Evolutionary conservation across 2,329 filamentous ascomycete species (phyloP).

Genomic region (Penicillium occitanis): DNA sequence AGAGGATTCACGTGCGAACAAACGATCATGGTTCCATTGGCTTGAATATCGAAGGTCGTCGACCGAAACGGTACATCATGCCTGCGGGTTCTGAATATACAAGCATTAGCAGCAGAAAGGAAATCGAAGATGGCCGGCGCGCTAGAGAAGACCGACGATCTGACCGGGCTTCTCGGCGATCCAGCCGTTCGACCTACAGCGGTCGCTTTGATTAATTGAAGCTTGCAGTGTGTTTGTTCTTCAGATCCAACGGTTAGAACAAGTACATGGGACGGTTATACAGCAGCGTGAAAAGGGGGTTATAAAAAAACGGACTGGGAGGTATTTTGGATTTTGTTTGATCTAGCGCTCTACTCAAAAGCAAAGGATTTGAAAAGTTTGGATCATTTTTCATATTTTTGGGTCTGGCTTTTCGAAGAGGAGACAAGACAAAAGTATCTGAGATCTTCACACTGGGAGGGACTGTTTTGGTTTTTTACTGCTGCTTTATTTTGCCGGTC

Average conservation of each 20-base stretch:
- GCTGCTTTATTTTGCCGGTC: constrained; percentile 17
- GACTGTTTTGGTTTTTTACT: constrained; percentile 25
- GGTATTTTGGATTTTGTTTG: constrained; percentile 18
- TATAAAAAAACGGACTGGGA: constrained; percentile 9
- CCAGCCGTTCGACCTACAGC: constrained; percentile 41
- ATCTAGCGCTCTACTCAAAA: constrained; percentile 9
- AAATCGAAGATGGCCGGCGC: constrained; percentile 36
- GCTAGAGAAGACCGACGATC: constrained; percentile 37
- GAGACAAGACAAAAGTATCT: constrained; percentile 18
- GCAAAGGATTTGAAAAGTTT: constrained; percentile 20
- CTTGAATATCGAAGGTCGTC: constrained; percentile 40
- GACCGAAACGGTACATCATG: constrained; percentile 39
- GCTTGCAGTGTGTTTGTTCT: neutral
- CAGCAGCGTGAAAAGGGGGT: neutral
- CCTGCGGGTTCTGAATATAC: constrained; percentile 37
- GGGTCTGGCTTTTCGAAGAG: constrained; percentile 24
- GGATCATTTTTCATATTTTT: constrained; percentile 19
- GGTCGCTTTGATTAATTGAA: constrained; percentile 26
- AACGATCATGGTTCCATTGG: constrained; percentile 40
- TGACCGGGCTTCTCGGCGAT: constrained; percentile 39
- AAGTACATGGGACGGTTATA: neutral
- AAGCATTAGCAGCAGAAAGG: constrained; percentile 32
- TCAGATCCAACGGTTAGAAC: neutral
- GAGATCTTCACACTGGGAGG: constrained; percentile 23
- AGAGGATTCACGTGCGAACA: constrained; percentile 41